Evolutionary conservation across 2,329 filamentous ascomycete genomes (phyloP).

Genomic region (Venturia effusa): DNA sequence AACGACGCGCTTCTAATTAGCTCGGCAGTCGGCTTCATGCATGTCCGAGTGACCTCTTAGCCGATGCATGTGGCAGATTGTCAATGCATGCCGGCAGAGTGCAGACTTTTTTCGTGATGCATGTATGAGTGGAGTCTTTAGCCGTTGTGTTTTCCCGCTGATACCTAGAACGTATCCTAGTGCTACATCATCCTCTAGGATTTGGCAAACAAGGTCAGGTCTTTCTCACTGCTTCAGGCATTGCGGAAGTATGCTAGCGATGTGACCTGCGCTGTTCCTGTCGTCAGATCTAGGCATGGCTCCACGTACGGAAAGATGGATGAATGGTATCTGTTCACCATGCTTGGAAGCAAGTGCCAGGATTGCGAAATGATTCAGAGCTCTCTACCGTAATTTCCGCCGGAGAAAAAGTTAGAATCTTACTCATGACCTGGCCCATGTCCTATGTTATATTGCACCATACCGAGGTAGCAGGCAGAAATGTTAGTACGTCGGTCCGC

Average conservation of each 20-base stretch:
- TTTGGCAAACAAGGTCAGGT: conserved; percentile 13
- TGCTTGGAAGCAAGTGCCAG: background rate
- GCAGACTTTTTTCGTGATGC: too few relatives aligned
- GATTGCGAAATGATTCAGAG: background rate
- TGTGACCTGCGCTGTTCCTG: background rate
- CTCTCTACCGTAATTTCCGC: too few relatives aligned
- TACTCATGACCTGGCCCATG: too few relatives aligned
- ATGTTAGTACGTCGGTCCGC: too few relatives aligned
- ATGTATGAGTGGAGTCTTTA: too few relatives aligned
- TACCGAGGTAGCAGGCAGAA: too few relatives aligned
- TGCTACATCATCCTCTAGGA: conserved; percentile 18
- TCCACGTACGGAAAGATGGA: background rate
- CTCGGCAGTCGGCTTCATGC: too few relatives aligned
- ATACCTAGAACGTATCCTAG: conserved; percentile 13
- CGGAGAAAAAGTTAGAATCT: too few relatives aligned
- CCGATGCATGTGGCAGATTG: too few relatives aligned
- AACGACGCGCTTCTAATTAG: too few relatives aligned
- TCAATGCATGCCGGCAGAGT: too few relatives aligned
- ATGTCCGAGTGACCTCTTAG: too few relatives aligned
- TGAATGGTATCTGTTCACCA: background rate
- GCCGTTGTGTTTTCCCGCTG: conserved; percentile 15
- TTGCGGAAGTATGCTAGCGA: conserved; percentile 15
- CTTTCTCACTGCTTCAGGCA: background rate
- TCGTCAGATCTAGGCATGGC: background rate
- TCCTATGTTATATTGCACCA: background rate